Base-by-base conservation (phyloP, 1,284 basidiomycete genomes). In the Cystobasidiaceae sp. region DNA sequence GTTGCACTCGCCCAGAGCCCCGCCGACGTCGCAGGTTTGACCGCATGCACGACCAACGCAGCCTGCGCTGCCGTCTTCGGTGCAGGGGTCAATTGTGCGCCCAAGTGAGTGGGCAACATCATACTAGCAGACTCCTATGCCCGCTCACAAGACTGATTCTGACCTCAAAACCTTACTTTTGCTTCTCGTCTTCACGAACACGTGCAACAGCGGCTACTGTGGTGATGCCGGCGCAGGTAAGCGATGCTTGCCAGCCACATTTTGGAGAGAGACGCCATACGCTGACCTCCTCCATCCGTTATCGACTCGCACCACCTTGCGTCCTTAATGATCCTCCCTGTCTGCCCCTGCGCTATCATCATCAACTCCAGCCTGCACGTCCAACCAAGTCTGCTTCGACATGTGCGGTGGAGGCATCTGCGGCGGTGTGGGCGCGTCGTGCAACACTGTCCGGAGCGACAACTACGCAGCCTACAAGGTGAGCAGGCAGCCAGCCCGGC, bases 391-490 rank as follows among this genome's bases (percentile, higher is more conserved):
- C 1, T 55, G 51, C 51, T 55, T 21, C 32, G 51, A 55, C 34
- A 25, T n/a, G 11, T 55, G 51, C 34, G 51, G 51, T 13, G 51
- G 43, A 21, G 37, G 51, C 21, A 55, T 55, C 19, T 55, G 51
- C 21, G 51, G 51, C 6, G 51, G 51, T 15, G 21, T 55, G 8
- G 51, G 51, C 27, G 51, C 51, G 13, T n/a, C 21, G 19, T 55
- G 51, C 23, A 55, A 55, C 17, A 55, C 51, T 4, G 27, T 23
- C 4, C 15, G 17, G 8, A 33, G 43, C 21, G n/a, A 37, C 21
- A 41, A 55, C 13, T 55, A 55, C 33, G 51, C 21, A 9, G 51
- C 34, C 8, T 55, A 39, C 34, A 55, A 55, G 51, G 51, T 23
- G 37, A 11, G 37, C 37, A 39, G 37, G n/a, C n/a, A n/a, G n/a